Evolutionary conservation across 2,329 filamentous ascomycete genomes (phyloP), one percentile per base, ranked within the genome.

Genomic region (Calonectria pauciramosa): DNA sequence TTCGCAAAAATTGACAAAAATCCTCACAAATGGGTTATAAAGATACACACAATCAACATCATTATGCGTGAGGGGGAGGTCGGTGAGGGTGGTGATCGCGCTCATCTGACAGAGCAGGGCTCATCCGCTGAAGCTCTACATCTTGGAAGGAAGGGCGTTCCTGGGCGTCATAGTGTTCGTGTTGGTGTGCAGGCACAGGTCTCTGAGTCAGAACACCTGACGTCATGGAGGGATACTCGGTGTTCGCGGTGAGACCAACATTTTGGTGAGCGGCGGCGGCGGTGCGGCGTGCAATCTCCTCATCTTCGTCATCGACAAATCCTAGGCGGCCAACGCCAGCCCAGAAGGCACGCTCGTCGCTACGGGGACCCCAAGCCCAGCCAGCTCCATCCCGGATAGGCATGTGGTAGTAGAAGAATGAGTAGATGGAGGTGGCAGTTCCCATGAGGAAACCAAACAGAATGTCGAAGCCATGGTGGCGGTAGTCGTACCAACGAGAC

Each of bases 381-480:
- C 96, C 96, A 2, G 93, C 94, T 9, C 95, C 95, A n/a, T 82
- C 81, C 28, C 78, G 81, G 76, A 98, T 92, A 0, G 96, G 95
- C 13, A 97, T 86, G 82, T 98, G 95, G 82, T 98, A 98, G 87
- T 93, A 95, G 30, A 94, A 90, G 87, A 98, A 98, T 4, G 93
- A 91, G 79, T 96, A 92, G 83, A 93, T 93, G 26, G 94, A 91
- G 47, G 91, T 91, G 56, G 92, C 85, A 18, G 93, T 89, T 11
- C 96, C 96, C 75, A 98, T 94, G 16, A 94, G 78, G 70, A 93
- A 94, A n/a, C 96, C 96, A 76, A 94, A 95, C 3, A 98, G 86
- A 77, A 98, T 94, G 78, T 99, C 96, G 83, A 98, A 96, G n/a
- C 93, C 96, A 83, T 96, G 94, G 84, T 99, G 96, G 49, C 95